These are phyloP conservation scores for Quercus aquifolioides DNA, from an alignment of 306 rosid species.

Conservation along the genomic window DNA sequence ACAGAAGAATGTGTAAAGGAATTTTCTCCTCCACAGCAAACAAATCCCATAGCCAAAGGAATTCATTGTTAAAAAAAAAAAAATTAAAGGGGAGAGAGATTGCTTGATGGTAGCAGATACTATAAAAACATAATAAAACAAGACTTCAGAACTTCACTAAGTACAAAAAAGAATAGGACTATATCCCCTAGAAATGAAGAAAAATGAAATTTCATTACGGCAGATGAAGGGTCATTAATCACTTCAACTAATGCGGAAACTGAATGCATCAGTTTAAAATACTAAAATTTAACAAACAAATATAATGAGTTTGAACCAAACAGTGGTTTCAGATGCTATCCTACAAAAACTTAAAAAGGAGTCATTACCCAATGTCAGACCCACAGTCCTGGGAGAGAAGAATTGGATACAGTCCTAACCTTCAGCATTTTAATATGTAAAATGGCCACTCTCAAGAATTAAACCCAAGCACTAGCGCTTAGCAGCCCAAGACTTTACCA, in stretches of 20 bases:
- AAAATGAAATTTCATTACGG: background rate
- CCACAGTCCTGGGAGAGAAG: background rate
- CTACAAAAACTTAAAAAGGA: background rate
- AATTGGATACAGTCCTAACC: background rate
- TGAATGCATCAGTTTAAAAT: background rate
- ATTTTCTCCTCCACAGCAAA: slow-evolving; percentile 16
- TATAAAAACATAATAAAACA: slow-evolving; percentile 21
- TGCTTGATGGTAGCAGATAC: background rate
- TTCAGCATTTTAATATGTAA: background rate
- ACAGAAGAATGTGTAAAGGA: background rate
- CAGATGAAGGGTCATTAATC: background rate
- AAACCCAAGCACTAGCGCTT: background rate
- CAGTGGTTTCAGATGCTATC: background rate
- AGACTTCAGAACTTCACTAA: slow-evolving; percentile 17
- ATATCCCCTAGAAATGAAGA: background rate
- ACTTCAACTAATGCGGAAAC: background rate
- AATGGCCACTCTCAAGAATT: background rate
- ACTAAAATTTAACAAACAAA: background rate
- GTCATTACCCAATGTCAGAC: background rate
- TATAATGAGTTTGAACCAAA: background rate
- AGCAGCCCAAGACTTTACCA: background rate
- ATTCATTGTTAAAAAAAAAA: slow-evolving; percentile 6
- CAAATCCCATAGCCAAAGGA: slow-evolving; percentile 6
- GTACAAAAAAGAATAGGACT: slow-evolving; percentile 19
- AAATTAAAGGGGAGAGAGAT: background rate